phyloP scores from a whole-genome alignment of 805 yeast species.

The Torulaspora maleeae region DNA sequence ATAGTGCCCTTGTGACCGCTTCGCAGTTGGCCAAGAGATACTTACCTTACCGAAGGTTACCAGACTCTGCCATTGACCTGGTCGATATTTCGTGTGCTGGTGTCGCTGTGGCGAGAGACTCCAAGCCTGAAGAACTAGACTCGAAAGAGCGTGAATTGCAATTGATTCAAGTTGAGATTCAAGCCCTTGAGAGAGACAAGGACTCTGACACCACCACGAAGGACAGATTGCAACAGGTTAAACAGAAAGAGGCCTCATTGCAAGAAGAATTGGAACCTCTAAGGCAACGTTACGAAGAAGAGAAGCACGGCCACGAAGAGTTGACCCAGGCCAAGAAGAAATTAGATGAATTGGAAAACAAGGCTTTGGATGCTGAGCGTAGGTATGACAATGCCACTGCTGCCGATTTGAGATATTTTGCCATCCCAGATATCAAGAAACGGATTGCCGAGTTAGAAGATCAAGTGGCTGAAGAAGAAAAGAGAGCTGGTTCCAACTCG shows the following conservation, averaged over 20 bases:
- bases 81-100: slow-evolving; percentile 96
- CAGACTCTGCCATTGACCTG: slow-evolving; percentile 94
- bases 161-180: slow-evolving; percentile 89
- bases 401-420: slow-evolving; percentile 94
- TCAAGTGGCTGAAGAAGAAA: slow-evolving; percentile 72
- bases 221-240: slow-evolving; percentile 78
- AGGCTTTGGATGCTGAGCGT: slow-evolving; percentile 96
- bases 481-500: slow-evolving; percentile 52
- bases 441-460: slow-evolving; percentile 72
- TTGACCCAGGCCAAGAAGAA: slow-evolving; percentile 84
- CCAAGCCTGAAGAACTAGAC: slow-evolving; percentile 95
- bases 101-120: slow-evolving; percentile 97
- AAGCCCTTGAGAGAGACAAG: slow-evolving; percentile 92
- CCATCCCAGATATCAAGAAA: slow-evolving; percentile 85
- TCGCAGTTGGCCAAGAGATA: slow-evolving; percentile 93
- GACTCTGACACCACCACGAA: slow-evolving; percentile 78
- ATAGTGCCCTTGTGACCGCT: slow-evolving; percentile 89
- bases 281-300: slow-evolving; percentile 78
- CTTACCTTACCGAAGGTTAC: slow-evolving; percentile 89
- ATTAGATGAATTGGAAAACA: slow-evolving; percentile 85
- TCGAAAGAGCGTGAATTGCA: slow-evolving; percentile 88
- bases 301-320: slow-evolving; percentile 86
- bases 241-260: slow-evolving; percentile 70
- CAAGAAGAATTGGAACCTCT: slow-evolving; percentile 83
- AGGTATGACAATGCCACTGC: slow-evolving; percentile 91